Evolutionary conservation across 108 stramenopile genomes (phyloP).

Genomic region (Chaetoceros tenuissimus): DNA sequence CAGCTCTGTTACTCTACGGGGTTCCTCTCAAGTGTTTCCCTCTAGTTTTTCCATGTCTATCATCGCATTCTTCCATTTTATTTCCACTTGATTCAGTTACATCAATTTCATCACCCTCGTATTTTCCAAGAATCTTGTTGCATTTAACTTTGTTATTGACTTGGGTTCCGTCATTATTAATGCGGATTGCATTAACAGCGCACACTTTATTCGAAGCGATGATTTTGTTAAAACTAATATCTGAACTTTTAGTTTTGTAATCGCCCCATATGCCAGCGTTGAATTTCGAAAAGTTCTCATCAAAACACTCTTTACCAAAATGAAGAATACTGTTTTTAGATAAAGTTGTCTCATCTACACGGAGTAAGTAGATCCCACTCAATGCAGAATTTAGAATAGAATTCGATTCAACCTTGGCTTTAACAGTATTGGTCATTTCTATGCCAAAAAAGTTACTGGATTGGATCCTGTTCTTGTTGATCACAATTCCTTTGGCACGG

Average conservation of each 20-base stretch:
- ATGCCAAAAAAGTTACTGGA: not conserved
- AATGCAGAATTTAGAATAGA: not conserved
- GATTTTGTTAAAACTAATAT: not conserved
- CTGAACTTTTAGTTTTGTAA: not conserved
- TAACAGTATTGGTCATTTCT: not conserved
- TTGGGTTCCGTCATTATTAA: too few relatives aligned
- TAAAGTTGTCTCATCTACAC: not conserved
- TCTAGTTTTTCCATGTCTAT: too few relatives aligned
- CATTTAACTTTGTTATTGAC: too few relatives aligned
- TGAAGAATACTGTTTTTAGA: not conserved
- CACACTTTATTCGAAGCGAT: too few relatives aligned
- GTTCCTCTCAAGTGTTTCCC: too few relatives aligned
- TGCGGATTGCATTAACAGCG: too few relatives aligned
- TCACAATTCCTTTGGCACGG: not conserved
- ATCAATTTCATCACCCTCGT: too few relatives aligned
- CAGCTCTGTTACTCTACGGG: too few relatives aligned
- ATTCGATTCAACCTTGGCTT: not conserved
- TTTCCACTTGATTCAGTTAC: too few relatives aligned
- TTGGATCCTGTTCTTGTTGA: not conserved
- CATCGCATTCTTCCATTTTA: too few relatives aligned
- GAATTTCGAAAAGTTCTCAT: too few relatives aligned
- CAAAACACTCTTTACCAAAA: conserved; percentile 5
- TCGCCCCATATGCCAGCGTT: conserved; percentile 3
- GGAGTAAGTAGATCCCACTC: not conserved
- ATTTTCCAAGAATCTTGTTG: too few relatives aligned